phyloP scores from a whole-genome alignment of 2,329 filamentous ascomycete species.

The Amesomyces nigricolor region DNA sequence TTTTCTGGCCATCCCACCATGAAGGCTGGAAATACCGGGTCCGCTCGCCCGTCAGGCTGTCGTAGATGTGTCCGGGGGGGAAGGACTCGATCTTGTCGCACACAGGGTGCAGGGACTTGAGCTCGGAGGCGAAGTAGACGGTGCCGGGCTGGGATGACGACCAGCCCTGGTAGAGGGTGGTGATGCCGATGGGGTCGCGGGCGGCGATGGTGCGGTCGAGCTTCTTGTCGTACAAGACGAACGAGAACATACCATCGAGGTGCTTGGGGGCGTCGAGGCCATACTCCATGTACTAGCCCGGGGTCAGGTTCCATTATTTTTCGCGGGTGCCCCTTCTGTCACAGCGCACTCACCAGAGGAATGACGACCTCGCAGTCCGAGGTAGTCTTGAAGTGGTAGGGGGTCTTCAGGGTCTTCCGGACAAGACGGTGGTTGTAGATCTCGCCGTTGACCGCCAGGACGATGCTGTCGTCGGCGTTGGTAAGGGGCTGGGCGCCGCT shows the following conservation, averaged over 20 bases:
- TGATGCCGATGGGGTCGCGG: conserved; percentile 93
- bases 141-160: conserved; percentile 75
- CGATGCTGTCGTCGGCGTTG: conserved; percentile 81
- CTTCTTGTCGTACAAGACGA: conserved; percentile 94
- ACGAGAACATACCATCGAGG: conserved; percentile 99
- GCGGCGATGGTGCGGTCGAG: conserved; percentile 90
- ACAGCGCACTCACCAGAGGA: conserved; percentile 63
- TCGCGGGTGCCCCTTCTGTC: background rate
- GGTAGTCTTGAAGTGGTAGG: conserved; percentile 96
- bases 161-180: conserved; percentile 94
- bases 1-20: conserved; percentile 80
- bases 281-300: conserved; percentile 75
- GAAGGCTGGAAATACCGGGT: conserved; percentile 86
- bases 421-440: conserved; percentile 99
- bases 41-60: conserved; percentile 80
- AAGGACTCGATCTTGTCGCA: conserved; percentile 95
- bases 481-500: conserved; percentile 92
- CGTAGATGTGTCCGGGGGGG: conserved; percentile 91
- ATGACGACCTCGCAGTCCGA: conserved; percentile 99
- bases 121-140: conserved; percentile 93
- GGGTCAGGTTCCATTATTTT: background rate
- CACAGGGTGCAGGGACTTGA: conserved; percentile 87
- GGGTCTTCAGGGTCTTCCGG: conserved; percentile 75
- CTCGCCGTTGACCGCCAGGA: conserved; percentile 96
- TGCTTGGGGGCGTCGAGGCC: conserved; percentile 86